Conservation (phyloP, 176 grass and related monocot genomes). For the Musa beccarii region DNA sequence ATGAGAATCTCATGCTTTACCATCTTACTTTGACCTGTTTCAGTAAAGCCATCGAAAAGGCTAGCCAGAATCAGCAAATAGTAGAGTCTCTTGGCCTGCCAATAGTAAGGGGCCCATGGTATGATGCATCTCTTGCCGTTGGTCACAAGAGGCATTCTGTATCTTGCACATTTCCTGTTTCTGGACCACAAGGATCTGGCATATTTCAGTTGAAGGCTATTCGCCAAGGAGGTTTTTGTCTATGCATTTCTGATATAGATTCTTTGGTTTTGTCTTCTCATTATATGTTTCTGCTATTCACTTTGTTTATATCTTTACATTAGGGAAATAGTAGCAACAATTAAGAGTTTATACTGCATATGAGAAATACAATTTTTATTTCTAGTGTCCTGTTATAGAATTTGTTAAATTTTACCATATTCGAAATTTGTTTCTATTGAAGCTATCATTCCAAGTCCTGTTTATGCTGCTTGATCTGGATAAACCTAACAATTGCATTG, state of each 20-base stretch:
- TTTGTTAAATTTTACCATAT: not conserved
- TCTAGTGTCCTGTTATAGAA: not conserved
- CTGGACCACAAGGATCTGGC: conserved; percentile 69
- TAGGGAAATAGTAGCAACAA: not conserved
- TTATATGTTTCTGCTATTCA: not conserved
- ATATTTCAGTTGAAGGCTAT: conserved; percentile 59
- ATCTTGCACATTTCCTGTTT: conserved; percentile 79
- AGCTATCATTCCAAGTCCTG: not conserved
- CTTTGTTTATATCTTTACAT: not conserved
- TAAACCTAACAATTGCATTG: not conserved
- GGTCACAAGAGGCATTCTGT: conserved; percentile 58
- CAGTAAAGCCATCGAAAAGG: conserved; percentile 71
- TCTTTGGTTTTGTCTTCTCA: not conserved
- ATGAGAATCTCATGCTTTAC: not conserved
- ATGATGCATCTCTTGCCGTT: conserved; percentile 61
- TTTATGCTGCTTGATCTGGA: not conserved
- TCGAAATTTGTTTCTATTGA: not conserved
- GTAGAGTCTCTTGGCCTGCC: conserved; percentile 59
- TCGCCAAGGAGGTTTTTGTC: conserved; percentile 44
- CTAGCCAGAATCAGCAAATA: conserved; percentile 42
- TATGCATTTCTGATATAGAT: conserved; percentile 5
- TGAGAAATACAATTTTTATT: not conserved
- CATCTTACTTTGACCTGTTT: conserved; percentile 11
- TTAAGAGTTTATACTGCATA: not conserved
- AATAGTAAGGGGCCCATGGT: conserved; percentile 78